Base-by-base conservation (phyloP, 129 eudicot genomes). In the Sambucus nigra region DNA sequence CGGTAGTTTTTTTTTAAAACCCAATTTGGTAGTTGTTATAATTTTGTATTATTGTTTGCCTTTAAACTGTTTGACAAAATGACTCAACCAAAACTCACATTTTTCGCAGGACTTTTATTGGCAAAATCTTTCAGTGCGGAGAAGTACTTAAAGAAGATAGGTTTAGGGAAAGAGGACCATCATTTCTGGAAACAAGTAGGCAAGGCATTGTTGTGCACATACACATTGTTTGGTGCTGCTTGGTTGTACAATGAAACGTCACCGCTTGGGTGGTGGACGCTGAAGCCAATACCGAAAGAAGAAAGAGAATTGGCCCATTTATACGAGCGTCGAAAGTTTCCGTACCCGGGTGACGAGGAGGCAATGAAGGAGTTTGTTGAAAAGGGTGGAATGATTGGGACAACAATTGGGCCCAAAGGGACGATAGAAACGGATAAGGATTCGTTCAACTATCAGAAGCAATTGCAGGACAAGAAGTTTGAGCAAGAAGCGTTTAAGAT, bases 211-310 rank as follows among this genome's bases (percentile, higher is more conserved):
- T 13, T 89, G 20, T 81, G 94, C 73, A 89, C 98, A 20, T 85
- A 85, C 63, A 51, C 95, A 3, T 57, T 81, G 32, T 84, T 76
- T 27, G 94, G 95, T 4, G 94, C 71, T 21, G 86, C 69, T 45
- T 89, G 95, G 95, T 57, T 73, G 38, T 86, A 66, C 81, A 89
- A 89, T 18, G 97, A 89, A 61, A 78, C 93, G 12, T 89, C 97
- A 5, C 97, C 97, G 13, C 82, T 89, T 19, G 97, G 97, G 24
- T 89, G 97, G 97, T 89, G 95, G 88, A 84, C 88, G 7, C 62
- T 89, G 27, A 89, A 76, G 74, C 95, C 95, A 14, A 69, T 68
- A 42, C 95, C 98, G 8, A 85, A 89, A 63, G 98, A 89, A 50
- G 98, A 89, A 55, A 84, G 69, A 57, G 98, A 89, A 70, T 54